These are phyloP conservation scores for Petunia axillaris DNA, from an alignment of 257 asterid genomes.

Conservation along the genomic window DNA sequence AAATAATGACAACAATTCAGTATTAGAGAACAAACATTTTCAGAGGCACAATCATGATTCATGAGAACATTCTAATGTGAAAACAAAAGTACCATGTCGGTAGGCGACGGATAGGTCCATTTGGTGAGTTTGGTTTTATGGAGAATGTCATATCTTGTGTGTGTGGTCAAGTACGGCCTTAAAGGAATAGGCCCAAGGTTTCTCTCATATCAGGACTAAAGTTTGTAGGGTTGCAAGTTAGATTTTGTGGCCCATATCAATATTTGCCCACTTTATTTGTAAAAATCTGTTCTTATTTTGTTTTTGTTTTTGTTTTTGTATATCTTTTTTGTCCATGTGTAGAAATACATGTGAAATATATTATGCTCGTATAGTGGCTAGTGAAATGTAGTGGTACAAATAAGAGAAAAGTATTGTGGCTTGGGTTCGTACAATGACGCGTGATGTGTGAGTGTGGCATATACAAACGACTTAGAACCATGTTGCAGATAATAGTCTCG, in stretches of 20 bases:
- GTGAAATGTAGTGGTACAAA: too few relatives aligned
- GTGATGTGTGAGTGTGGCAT: too few relatives aligned
- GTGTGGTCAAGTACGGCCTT: conserved; percentile 17
- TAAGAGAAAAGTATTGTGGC: too few relatives aligned
- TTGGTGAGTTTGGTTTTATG: not conserved
- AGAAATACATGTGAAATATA: too few relatives aligned
- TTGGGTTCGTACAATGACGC: too few relatives aligned
- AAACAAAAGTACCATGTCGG: conserved; percentile 22
- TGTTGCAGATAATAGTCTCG: too few relatives aligned
- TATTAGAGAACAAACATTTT: not conserved
- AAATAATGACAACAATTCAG: not conserved
- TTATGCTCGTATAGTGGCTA: too few relatives aligned
- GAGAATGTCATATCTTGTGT: conserved; percentile 1
- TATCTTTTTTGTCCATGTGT: too few relatives aligned
- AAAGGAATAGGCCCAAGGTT: not conserved
- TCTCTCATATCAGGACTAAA: not conserved
- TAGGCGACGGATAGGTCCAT: conserved; percentile 18
- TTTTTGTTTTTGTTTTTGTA: not conserved
- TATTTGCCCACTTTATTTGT: conserved; percentile 1
- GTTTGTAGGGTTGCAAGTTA: conserved; percentile 10
- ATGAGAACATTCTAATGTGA: conserved; percentile 17
- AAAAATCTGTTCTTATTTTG: not conserved
- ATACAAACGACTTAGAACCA: too few relatives aligned
- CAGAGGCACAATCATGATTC: not conserved
- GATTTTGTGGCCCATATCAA: conserved; percentile 26